phyloP scores from a whole-genome alignment of 805 yeast species.

The Cyberlindnera petersonii region DNA sequence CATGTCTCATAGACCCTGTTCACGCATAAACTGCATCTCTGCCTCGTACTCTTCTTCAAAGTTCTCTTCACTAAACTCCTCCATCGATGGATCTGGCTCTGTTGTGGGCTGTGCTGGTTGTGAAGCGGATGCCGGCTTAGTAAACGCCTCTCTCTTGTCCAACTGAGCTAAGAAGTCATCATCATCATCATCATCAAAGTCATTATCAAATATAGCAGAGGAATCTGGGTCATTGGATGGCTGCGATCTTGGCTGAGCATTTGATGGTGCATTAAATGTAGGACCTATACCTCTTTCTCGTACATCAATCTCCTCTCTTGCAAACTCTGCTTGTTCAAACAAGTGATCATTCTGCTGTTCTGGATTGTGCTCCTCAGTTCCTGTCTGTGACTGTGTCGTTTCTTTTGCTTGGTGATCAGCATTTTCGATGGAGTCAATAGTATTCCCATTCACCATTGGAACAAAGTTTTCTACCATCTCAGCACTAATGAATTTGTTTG shows the following conservation, averaged over 20 bases:
- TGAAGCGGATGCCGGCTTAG: not conserved
- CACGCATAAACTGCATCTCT: constrained; percentile 25
- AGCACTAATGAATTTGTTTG: not conserved
- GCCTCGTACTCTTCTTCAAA: constrained; percentile 22
- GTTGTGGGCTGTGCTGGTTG: not conserved
- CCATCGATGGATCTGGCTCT: constrained; percentile 7
- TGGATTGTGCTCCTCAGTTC: constrained; percentile 1
- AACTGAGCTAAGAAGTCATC: constrained; percentile 6
- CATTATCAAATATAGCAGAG: not conserved
- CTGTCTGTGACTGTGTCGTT: not conserved
- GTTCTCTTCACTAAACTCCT: constrained; percentile 12
- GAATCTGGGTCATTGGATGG: not conserved
- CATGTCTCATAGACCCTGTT: constrained; percentile 9
- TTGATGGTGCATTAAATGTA: not conserved
- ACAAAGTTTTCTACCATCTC: constrained; percentile 4
- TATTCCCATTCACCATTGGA: not conserved
- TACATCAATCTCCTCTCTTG: not conserved
- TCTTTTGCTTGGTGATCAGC: not conserved
- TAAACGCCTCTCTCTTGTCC: not conserved
- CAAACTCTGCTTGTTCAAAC: constrained; percentile 4
- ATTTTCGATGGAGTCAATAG: not conserved
- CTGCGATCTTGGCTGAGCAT: not conserved
- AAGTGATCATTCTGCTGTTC: constrained; percentile 3
- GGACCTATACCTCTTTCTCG: constrained; percentile 25
- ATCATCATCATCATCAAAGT: constrained; percentile 10